Evolutionary conservation across 306 rosid species (phyloP), one percentile per base, ranked within the genome.

Genomic region (Lagenaria siceraria): DNA sequence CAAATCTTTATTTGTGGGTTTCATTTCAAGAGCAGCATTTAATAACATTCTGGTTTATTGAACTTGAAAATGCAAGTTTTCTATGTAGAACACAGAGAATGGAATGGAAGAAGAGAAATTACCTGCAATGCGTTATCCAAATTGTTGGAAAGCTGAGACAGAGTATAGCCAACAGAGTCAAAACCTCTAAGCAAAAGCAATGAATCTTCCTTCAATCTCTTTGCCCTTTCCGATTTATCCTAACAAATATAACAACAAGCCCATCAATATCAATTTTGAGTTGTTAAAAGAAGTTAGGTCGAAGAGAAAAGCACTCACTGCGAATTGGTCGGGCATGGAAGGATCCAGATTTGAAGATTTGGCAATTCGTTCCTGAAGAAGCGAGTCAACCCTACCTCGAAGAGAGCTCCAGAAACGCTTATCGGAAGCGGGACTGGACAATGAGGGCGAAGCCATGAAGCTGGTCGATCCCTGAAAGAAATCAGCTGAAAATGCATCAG

Each of bases 51-150:
- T 59, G 2, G 38, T 61, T 13, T 13, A 25, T 29, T 61, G 40
- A 29, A 61, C 5, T 3, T 25, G 22, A 31, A 62, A 31, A 62
- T 22, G 42, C 43, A 27, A 15, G 18, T 40, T 10, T 46, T 46
- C 6, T 3, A 46, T 6, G 48, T 6, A 40, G 17, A 24, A 25
- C 18, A 69, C 8, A 9, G 25, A 64, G 8, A 31, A 48, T 11
- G 13, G 8, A 31, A 48, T 11, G 13, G 51, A 61, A 71, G 54
- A 17, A 7, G 42, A 62, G 24, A 17, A 5, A 10, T 35, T 56
- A 95, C 98, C 96, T 88, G 98, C 35, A 90, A 88, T 52, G 97
- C 96, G 56, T 80, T 89, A 77, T 90, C 97, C 81, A 96, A 49
- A 85, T 87, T 90, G 84, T 81, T 87, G 8, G 99, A 89, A 27